Base-by-base conservation (phyloP, 2,329 filamentous ascomycete species). In the Fusarium sp. region DNA sequence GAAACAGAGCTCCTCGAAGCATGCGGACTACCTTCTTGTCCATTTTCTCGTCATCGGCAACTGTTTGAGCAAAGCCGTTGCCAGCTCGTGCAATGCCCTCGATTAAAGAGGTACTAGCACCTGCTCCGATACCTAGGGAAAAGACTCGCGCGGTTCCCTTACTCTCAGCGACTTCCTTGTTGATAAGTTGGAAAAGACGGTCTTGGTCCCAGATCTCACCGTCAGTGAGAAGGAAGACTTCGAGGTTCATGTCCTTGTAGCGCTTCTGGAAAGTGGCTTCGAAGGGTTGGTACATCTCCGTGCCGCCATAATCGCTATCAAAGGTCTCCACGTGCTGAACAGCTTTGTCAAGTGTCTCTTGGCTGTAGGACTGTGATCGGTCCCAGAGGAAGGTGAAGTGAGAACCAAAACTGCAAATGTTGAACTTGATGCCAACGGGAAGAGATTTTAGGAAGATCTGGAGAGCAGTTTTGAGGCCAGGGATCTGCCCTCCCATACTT, bases 21-120 rank as follows among this genome's bases (percentile, higher is more conserved):
- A 94, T 94, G 5, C 92, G 86, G 5, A 94, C 85, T 2, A 93
- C 85, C 76, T 92, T 92, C 69, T 82, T 87, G 73, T 92, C 89
- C 80, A 93, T 88, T 75, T 90, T 89, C 77, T 94, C 92, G 3
- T 86, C 81, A 10, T 88, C 80, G 3, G 83, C 83, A 0, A 93
- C 90, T 0, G 86, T 83, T 77, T 94, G 91, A 1, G 87, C 79
- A 65, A 91, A 89, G 5, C 88, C 88, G 23, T 85, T 85, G 4
- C 88, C 88, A 13, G 84, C 85, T 9, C 83, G 80, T 2, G 87
- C 86, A 46, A 88, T 81, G 2, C 88, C 87, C 58, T 89, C 86
- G 8, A 90, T 83, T 12, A 90, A 78, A 3, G 84, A 76, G 70
- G 86, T 84, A 38, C 86, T 89, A 6, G 83, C 87, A 9, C 77